Evolutionary conservation across 2,329 filamentous ascomycete genomes (phyloP).

Genomic region (Exophiala alcalophila): DNA sequence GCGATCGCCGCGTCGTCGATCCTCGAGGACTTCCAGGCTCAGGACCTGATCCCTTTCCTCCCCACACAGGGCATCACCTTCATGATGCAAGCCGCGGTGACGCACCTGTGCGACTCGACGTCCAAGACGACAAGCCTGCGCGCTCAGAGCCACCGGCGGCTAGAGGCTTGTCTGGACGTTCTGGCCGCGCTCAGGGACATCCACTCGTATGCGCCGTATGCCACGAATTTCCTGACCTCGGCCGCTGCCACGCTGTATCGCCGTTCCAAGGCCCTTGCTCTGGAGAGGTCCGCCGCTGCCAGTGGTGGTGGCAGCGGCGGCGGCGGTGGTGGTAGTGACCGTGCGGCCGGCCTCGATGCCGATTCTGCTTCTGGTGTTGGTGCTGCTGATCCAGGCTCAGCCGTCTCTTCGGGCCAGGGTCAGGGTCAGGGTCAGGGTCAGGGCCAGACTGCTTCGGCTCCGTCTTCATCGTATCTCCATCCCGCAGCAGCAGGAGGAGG

Average conservation of each 20-base stretch:
- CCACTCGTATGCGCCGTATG: conserved; percentile 9
- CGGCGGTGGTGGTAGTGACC: too few relatives aligned
- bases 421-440: too few relatives aligned
- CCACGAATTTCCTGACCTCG: conserved; percentile 4
- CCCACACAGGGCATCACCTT: conserved; percentile 12
- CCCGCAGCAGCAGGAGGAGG: too few relatives aligned
- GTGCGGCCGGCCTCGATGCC: too few relatives aligned
- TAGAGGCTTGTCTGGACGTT: conserved; percentile 9
- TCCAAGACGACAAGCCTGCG: neutral
- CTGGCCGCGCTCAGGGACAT: conserved; percentile 7
- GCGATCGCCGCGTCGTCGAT: conserved; percentile 9
- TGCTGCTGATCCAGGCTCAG: too few relatives aligned
- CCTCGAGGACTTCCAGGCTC: conserved; percentile 7
- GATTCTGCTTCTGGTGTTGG: too few relatives aligned
- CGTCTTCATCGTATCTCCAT: too few relatives aligned
- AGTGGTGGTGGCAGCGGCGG: too few relatives aligned
- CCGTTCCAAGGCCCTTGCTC: too few relatives aligned
- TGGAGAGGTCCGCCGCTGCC: too few relatives aligned
- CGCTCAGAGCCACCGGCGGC: conserved; percentile 1
- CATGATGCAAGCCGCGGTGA: conserved; percentile 5
- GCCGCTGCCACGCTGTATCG: conserved; percentile 11
- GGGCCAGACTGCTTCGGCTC: too few relatives aligned
- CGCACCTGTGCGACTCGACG: conserved; percentile 8
- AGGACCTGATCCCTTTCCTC: conserved; percentile 11
- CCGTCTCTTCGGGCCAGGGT: too few relatives aligned